Base-by-base conservation (phyloP, 345 rosid genomes). In the Bretschneidera sinensis region DNA sequence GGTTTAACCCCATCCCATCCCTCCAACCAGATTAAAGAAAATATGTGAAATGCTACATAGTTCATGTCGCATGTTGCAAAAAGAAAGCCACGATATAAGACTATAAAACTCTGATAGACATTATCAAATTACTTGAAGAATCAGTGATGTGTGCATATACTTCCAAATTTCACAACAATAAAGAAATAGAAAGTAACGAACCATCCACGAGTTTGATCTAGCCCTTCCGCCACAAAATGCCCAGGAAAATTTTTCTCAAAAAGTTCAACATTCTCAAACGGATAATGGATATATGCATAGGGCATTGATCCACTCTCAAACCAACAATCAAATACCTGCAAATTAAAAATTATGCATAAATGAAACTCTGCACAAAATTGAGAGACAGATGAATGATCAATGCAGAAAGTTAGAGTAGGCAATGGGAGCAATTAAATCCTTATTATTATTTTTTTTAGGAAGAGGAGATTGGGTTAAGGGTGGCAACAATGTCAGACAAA, bases 191-290 rank as follows among this genome's bases (percentile, higher is more conserved):
- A 18, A 33, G 56, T 35, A 67, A 74, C 88, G 58, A 61, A 92
- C 99, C 99, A 95, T 85, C 99, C 99, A 63, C 99, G 98, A 56
- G 99, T 95, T 78, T 95, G 99, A 78, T 95, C 99, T 58, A 95
- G 79, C 61, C 99, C 99, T 80, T 95, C 99, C 23, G 99, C 99
- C 66, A 91, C 81, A 81, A 95, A 95, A 77, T 91, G 76, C 76
- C 99, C 99, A 55, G 99, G 99, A 71, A 95, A 95, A 62, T 86
- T 95, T 63, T 77, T 83, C 79, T 91, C 99, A 71, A 95, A 88
- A 43, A 81, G 77, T 67, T 88, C 91, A 62, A 66, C 83, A 71
- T 95, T 95, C 78, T 95, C 99, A 80, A 95, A 95, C 15, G 99
- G 99, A 61, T 91, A 95, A 72, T 95, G 99, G 60, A 95, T 87